Percentiles rank a stretch among this genome's conserved stretches.
Evolutionary conservation across 1,284 basidiomycete genomes (phyloP).

Genomic region (Fistulinella staudtii): DNA sequence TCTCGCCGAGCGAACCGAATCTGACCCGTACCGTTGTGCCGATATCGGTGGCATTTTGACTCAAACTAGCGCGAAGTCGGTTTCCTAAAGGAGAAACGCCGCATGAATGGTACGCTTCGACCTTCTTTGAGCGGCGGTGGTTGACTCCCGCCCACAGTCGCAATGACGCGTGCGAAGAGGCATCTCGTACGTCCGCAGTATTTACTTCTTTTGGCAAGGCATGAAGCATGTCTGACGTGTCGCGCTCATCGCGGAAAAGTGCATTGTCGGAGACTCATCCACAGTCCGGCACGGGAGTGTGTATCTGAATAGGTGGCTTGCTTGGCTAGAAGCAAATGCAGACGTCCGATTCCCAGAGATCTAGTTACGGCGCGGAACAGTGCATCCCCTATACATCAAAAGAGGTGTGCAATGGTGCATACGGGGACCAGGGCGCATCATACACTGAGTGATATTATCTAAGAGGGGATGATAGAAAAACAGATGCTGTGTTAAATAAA

Average conservation of each 20-base stretch:
- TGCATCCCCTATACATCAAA: background rate
- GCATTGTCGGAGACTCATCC: constrained; percentile 86
- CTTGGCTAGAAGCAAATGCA: constrained; percentile 85
- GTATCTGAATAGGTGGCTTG: constrained; percentile 86
- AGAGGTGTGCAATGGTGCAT: background rate
- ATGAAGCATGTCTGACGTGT: background rate
- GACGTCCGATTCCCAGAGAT: constrained; percentile 80
- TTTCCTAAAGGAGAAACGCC: constrained; percentile 85
- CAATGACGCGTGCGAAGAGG: constrained; percentile 91
- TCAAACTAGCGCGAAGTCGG: constrained; percentile 86
- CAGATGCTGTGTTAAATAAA: constrained; percentile 11
- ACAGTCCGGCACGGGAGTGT: constrained; percentile 80
- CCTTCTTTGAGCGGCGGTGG: background rate
- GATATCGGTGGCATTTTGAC: too few species aligned
- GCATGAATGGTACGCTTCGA: constrained; percentile 69
- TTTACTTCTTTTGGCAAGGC: background rate
- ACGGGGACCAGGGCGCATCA: too few species aligned
- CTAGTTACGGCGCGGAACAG: constrained; percentile 2
- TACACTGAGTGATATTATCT: background rate
- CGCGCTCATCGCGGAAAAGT: constrained; percentile 43
- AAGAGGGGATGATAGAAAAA: constrained; percentile 3
- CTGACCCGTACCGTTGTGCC: too few species aligned
- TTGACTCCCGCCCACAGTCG: constrained; percentile 46
- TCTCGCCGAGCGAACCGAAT: too few species aligned
- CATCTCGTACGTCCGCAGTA: constrained; percentile 59